These are phyloP conservation scores for Pyrenochaeta sp. DNA, from an alignment of 2,329 filamentous ascomycete species.

Conservation along the genomic window DNA sequence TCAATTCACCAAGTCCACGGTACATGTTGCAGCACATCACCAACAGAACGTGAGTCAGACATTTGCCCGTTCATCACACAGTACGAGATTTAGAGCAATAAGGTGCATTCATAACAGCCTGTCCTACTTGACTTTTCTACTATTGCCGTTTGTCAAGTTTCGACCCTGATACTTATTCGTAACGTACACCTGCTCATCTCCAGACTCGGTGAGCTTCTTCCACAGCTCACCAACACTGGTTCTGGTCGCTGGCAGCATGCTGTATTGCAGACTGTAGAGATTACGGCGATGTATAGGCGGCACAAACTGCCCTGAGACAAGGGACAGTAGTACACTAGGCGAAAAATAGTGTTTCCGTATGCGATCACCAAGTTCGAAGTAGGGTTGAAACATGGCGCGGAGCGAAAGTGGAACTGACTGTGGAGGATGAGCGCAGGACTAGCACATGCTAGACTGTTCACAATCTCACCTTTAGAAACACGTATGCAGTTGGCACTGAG, in stretches of 20 bases:
- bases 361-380: conserved; percentile 91
- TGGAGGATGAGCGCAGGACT: background rate
- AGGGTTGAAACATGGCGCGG: conserved; percentile 95
- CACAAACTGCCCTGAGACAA: conserved; percentile 90
- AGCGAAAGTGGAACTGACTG: conserved; percentile 84
- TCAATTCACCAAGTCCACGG: too few relatives aligned
- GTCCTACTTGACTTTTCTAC: conserved; percentile 6
- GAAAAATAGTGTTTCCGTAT: conserved; percentile 96
- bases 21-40: too few relatives aligned
- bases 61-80: too few relatives aligned
- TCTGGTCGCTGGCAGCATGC: conserved; percentile 87
- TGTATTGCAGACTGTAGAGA: conserved; percentile 95
- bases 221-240: conserved; percentile 87
- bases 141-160: conserved; percentile 11
- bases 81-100: too few relatives aligned
- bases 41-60: too few relatives aligned
- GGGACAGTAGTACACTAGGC: conserved; percentile 83
- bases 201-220: conserved; percentile 63
- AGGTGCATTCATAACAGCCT: background rate
- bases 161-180: conserved; percentile 12
- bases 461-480: conserved; percentile 76
- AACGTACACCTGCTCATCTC: conserved; percentile 5
- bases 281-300: conserved; percentile 95
- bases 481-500: conserved; percentile 75
- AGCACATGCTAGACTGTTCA: conserved; percentile 6